Conservation (phyloP, 352 stramenopile genomes). For the Pythium utonaiense region DNA sequence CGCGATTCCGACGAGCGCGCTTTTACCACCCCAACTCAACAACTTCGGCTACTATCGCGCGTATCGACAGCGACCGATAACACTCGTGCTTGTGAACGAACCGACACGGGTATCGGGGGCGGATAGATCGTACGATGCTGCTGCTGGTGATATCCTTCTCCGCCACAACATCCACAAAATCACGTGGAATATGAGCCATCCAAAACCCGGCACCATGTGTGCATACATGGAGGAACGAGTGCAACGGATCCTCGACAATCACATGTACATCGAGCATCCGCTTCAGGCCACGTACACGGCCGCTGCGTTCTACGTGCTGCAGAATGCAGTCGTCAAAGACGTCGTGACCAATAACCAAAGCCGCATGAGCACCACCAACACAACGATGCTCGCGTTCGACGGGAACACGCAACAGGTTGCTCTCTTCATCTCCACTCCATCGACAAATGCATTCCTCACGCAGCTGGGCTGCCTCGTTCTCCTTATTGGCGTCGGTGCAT, state of each 20-base stretch:
- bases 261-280: neutral
- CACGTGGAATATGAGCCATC: neutral
- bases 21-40: neutral
- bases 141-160: neutral
- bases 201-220: neutral
- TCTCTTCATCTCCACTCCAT: too few relatives aligned
- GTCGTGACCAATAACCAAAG: too few relatives aligned
- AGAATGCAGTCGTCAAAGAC: too few relatives aligned
- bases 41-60: neutral
- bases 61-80: neutral
- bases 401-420: too few relatives aligned
- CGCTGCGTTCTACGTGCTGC: too few relatives aligned
- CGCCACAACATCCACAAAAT: neutral
- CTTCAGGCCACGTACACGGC: too few relatives aligned
- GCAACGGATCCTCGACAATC: neutral
- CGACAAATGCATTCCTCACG: too few relatives aligned
- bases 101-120: neutral
- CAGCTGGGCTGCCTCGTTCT: too few relatives aligned
- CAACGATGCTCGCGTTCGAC: too few relatives aligned
- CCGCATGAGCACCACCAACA: too few relatives aligned
- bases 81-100: neutral
- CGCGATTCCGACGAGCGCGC: neutral
- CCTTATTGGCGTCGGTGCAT: too few relatives aligned
- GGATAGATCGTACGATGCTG: neutral
- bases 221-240: neutral